Base-by-base conservation (phyloP, 352 stramenopile genomes). In the Phytophthora constricta region DNA sequence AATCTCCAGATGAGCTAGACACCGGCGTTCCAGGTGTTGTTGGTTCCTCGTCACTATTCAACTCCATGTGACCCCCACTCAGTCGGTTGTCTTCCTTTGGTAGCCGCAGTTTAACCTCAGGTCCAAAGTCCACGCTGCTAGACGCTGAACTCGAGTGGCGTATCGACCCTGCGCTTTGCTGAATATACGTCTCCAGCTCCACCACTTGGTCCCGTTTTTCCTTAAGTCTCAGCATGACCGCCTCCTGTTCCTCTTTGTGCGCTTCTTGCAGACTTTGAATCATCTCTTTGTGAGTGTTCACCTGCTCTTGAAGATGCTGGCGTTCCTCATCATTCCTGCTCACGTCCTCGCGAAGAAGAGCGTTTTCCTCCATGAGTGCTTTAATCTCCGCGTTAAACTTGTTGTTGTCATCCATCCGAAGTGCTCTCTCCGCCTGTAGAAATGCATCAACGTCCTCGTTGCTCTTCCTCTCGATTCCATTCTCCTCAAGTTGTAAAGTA, bases 21-120 rank as follows among this genome's bases (percentile, higher is more conserved):
- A 83, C 84, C n/a, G 87, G 87, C 9, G 87, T 95, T 1, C 83
- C 84, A 1, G 87, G 87, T 4, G 87, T 84, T 11, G 84, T 92
- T 41, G 84, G 82, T 17, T 82, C 73, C n/a, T 92, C 84, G 3
- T 85, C 77, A 22, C 60, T 73, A 37, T 65, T 62, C 14, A 50
- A 42, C 13, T 76, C 69, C n/a, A 77, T 66, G 9, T 74, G 68
- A 10, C 62, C 63, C 19, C 76, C 70, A 34, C 66, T 74, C 45
- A 65, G 61, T 33, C 66, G 62, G 45, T 59, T 70, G 20, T 51
- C 71, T 26, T 76, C 52, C 60, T 70, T 37, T 13, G 7, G 7
- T 11, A 37, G 7, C 7, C 13, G 31, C 31, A 37, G 50, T 72
- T 69, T 41, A 52, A 79, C 27, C 41, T 33, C 63, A 3, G 81